Base-by-base conservation (phyloP, 768 basidiomycete genomes). In the Agrocybe chaxingu region DNA sequence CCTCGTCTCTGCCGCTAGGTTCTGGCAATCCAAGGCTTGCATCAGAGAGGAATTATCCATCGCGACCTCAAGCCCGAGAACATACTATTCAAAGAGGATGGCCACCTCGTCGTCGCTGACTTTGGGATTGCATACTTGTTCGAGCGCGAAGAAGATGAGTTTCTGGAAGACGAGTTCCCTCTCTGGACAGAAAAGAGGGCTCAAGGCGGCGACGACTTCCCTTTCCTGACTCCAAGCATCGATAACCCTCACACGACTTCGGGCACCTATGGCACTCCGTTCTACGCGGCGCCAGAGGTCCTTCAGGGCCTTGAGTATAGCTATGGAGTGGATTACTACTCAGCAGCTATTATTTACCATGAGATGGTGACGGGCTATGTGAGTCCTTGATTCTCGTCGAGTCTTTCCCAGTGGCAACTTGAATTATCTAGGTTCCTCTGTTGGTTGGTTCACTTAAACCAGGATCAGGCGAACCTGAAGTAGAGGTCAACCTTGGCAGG, bases 1-100 rank as follows among this genome's bases (percentile, higher is more conserved):
- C n/a, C 7, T 16, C 5, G 13, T 35, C 32, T 8, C 16, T 38
- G 4, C 11, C 36, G n/a, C 13, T 38, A 61, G 60, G 34, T 61
- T 29, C 47, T 58, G 9, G 60, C 55, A 2, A 51, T 61, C 12
- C 60, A 61, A 33, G 35, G 45, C 19, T 32, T 61, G 7, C 60
- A 61, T 38, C 43, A 55, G 29, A 30, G 34, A 34, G 57, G 57
- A 54, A 95, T 98, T 68, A 89, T 93, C 52, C 95, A 98, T 70
- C 89, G 96, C 19, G 95, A 98, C 66, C 81, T 98, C 62, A 98
- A 98, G 67, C 95, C 95, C 2, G 95, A 97, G 73, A 98, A 97
- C 63, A 86, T 98, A 37, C 75, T 98, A 18, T 86, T 98, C 48
- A 52, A 42, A 11, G 48, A 52, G 1, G 54, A 47, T 43, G 53